Base-by-base conservation (phyloP, 441 rosid genomes). In the Mallotus repandus region DNA sequence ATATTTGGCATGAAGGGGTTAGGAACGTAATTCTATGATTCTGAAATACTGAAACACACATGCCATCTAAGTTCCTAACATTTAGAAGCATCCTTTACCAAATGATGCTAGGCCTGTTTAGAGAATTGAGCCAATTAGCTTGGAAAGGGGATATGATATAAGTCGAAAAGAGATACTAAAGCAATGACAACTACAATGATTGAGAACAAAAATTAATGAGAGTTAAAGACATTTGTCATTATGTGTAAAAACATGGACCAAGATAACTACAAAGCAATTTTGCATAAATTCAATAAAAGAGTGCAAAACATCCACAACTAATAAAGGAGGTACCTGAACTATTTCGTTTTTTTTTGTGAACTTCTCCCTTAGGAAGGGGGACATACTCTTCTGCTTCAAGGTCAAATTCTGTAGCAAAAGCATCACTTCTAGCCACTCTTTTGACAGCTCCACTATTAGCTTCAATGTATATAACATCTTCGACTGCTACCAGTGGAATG, bases 301-400 rank as follows among this genome's bases (percentile, higher is more conserved):
- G 11, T n/a, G 63, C 12, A 15, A 70, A 62, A 73, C 50, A 52
- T 1, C 69, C 49, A 16, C 49, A 46, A 35, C 53, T 57, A n/a
- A 76, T 21, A 35, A 29, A 72, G 69, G 63, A 67, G 66, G 50
- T 58, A 95, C 99, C 98, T 96, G 99, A 81, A 96, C 99, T 59
- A 96, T 96, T 87, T 93, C 99, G n/a, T 81, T 96, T 95, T 87
- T 91, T 93, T 78, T 96, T 96, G 84, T 91, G 96, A 78, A 95
- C 99, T 81, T 96, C 99, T 73, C 99, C 99, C 85, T 96, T 93
- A 9, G 99, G 99, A 69, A 96, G 92, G 4, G 99, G 99, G 74
- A 96, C 98, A 74, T 96, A 96, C 78, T 96, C 99, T 86, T 96
- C 99, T 13, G 99, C 99, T 86, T 96, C 99, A 69, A 96, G 92